A percentile compares a stretch with the other conserved stretches of the same genome.
phyloP scores from a whole-genome alignment of 1,139 yeast genomes.

The Lodderomyces pseudojiufengensis region DNA sequence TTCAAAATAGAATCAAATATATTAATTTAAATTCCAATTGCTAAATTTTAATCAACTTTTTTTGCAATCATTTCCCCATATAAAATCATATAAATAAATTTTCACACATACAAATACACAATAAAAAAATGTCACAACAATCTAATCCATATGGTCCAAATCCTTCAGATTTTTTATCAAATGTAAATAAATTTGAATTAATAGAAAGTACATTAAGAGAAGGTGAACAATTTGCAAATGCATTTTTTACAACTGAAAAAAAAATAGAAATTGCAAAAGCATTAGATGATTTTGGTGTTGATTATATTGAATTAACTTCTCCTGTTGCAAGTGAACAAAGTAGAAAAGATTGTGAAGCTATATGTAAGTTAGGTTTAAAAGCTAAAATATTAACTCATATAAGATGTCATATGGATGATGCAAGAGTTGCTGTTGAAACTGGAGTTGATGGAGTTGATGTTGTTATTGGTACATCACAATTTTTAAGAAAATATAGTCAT shows the following conservation, averaged over 20 bases:
- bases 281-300: constrained; percentile 95
- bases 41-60: no score
- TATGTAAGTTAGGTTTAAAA: constrained; percentile 92
- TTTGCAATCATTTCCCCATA: no score
- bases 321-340: constrained; percentile 98
- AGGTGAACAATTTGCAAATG: constrained; percentile 98
- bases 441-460: constrained; percentile 99
- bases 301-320: constrained; percentile 93
- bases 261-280: constrained; percentile 98
- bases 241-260: constrained; percentile 91
- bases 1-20: no score
- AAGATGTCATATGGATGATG: constrained; percentile 99
- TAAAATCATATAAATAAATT: background rate
- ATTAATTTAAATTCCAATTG: no score
- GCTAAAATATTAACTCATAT: constrained; percentile 91
- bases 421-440: constrained; percentile 92
- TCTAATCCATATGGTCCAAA: constrained; percentile 91
- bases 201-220: constrained; percentile 96
- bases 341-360: constrained; percentile 92
- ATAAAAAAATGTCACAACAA: constrained; percentile 7
- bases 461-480: constrained; percentile 96
- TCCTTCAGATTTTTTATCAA: constrained; percentile 88
- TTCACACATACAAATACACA: background rate
- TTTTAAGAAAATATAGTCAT: constrained; percentile 89
- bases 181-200: constrained; percentile 83